These are phyloP conservation scores for Plasmopara muralis DNA, from an alignment of 352 stramenopile species.

Conservation along the genomic window DNA sequence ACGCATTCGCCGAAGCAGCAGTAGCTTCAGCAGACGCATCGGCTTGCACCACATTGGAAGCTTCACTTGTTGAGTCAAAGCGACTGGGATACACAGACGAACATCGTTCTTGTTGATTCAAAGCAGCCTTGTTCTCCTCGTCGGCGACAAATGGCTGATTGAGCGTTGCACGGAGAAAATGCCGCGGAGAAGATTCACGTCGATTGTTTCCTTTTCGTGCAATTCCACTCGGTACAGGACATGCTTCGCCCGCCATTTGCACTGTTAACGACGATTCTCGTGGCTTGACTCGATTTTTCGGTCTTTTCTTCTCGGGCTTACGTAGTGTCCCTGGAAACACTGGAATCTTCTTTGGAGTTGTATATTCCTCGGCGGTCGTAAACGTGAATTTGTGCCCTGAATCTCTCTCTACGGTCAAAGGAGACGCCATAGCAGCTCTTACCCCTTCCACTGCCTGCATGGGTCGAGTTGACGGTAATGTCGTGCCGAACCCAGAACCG, in stretches of 20 bases:
- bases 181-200: constrained; percentile 52
- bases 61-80: constrained; percentile 40
- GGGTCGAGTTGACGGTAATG: constrained; percentile 52
- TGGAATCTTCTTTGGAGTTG: constrained; percentile 70
- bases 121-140: constrained; percentile 13
- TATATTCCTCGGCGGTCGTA: constrained; percentile 59
- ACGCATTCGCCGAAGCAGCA: constrained; percentile 39
- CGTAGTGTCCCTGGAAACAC: constrained; percentile 56
- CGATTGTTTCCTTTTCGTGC: constrained; percentile 16
- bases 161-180: constrained; percentile 57
- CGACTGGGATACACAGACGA: constrained; percentile 39
- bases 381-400: constrained; percentile 62
- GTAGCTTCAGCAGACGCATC: constrained; percentile 49
- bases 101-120: constrained; percentile 25
- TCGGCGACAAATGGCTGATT: constrained; percentile 24
- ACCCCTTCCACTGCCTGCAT: constrained; percentile 29
- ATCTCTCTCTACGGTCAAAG: constrained; percentile 5
- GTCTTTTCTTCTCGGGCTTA: constrained; percentile 38
- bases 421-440: constrained; percentile 17
- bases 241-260: neutral
- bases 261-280: constrained; percentile 7
- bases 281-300: constrained; percentile 12
- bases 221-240: neutral
- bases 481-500: constrained; percentile 49
- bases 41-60: constrained; percentile 1